Percentiles rank a stretch among this genome's conserved stretches.
Conservation (phyloP, 139 green algal genomes). For the Chlorella sp. region DNA sequence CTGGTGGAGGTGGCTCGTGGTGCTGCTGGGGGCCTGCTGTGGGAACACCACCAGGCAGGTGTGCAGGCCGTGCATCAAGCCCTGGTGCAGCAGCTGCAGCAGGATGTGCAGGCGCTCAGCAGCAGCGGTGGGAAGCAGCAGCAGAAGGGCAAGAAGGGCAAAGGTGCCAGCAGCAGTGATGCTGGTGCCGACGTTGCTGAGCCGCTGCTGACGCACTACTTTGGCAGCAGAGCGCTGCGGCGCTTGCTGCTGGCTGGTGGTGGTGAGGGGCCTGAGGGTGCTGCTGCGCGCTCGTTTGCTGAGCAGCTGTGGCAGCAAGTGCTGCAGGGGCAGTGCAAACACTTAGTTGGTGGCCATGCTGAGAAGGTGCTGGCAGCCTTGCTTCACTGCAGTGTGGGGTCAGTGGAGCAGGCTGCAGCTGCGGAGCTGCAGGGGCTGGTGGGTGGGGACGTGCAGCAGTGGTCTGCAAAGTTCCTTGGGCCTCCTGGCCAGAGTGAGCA, state of each 20-base stretch:
- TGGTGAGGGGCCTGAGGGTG: conserved; percentile 1
- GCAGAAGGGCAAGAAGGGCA: too few species aligned
- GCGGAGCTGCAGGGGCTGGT: conserved; percentile 36
- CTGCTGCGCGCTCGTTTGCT: too few species aligned
- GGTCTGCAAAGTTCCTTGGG: too few species aligned
- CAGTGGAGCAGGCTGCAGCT: conserved; percentile 17
- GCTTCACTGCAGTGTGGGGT: conserved; percentile 29
- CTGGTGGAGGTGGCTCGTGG: conserved; percentile 60
- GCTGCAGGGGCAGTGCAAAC: conserved; percentile 38
- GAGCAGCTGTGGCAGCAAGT: conserved; percentile 40
- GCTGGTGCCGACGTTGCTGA: too few species aligned
- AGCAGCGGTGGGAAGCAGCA: too few species aligned
- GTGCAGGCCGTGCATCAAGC: conserved; percentile 49
- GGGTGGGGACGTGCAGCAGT: too few species aligned
- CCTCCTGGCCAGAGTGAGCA: too few species aligned
- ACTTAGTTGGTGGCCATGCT: conserved; percentile 46
- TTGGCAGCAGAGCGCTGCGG: conserved; percentile 43
- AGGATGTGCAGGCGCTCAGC: too few species aligned
- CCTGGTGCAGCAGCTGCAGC: too few species aligned
- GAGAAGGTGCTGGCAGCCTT: conserved; percentile 68
- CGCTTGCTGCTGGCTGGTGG: conserved; percentile 40
- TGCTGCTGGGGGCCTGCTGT: conserved; percentile 41
- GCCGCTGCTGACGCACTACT: conserved; percentile 50
- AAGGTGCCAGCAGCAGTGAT: too few species aligned
- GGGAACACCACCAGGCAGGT: conserved; percentile 17